Evolutionary conservation across 2,329 filamentous ascomycete species (phyloP).

Genomic region (Epichloe scottii): DNA sequence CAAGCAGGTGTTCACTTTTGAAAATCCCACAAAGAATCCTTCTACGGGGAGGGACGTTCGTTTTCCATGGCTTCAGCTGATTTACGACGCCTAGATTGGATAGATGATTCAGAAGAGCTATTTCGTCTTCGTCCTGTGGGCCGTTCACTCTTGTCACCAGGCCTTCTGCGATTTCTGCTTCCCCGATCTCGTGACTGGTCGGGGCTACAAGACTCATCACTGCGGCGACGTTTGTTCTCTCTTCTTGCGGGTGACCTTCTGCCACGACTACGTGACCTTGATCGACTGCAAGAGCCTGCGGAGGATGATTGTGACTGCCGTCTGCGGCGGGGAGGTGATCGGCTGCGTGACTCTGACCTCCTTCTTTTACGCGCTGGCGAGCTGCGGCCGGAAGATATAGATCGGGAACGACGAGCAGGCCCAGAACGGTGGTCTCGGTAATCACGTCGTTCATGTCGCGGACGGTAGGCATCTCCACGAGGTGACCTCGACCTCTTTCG

Average conservation of each 20-base stretch:
- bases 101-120: slow-evolving; percentile 39
- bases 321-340: slow-evolving; percentile 30
- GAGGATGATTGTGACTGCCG: slow-evolving; percentile 25
- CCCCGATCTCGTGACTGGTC: slow-evolving; percentile 1
- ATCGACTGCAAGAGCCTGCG: slow-evolving; percentile 28
- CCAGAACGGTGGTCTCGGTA: slow-evolving; percentile 12
- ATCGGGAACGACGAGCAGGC: slow-evolving; percentile 18
- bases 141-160: slow-evolving; percentile 2
- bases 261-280: slow-evolving; percentile 20
- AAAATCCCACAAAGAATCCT: neutral
- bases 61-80: slow-evolving; percentile 42
- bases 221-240: slow-evolving; percentile 4
- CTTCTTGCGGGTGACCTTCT: slow-evolving; percentile 6
- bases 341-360: slow-evolving; percentile 35
- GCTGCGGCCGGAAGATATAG: slow-evolving; percentile 23
- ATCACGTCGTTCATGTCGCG: slow-evolving; percentile 11
- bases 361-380: slow-evolving; percentile 37
- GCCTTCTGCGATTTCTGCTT: slow-evolving; percentile 1
- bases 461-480: slow-evolving; percentile 16
- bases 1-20: neutral
- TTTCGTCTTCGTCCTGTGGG: slow-evolving; percentile 29
- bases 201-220: slow-evolving; percentile 1
- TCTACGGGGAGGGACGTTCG: slow-evolving; percentile 12
- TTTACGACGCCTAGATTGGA: slow-evolving; percentile 35
- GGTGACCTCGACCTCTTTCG: slow-evolving; percentile 30